A percentile compares a stretch with the other conserved stretches of the same genome.
phyloP scores from a whole-genome alignment of 257 asterid species.

The Haberlea rhodopensis region DNA sequence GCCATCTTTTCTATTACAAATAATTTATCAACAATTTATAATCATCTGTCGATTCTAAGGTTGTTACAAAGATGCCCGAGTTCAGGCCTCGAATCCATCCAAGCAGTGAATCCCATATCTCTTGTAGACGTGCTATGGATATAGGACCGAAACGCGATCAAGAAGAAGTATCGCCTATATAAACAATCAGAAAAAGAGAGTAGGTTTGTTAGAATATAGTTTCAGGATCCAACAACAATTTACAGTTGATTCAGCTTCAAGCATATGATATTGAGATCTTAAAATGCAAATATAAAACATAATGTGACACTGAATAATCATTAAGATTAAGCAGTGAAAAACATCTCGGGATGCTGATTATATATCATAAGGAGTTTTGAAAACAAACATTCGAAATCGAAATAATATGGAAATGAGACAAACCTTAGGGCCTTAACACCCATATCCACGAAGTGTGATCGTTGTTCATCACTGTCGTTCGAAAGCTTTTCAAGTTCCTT shows the following conservation, averaged over 20 bases:
- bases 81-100: constrained; percentile 97
- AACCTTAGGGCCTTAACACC: constrained; percentile 89
- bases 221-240: constrained; percentile 5
- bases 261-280: constrained; percentile 10
- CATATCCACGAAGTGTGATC: constrained; percentile 81
- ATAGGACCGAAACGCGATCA: constrained; percentile 87
- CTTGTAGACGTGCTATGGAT: constrained; percentile 64
- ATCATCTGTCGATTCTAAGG: constrained; percentile 64
- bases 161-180: constrained; percentile 89
- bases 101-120: constrained; percentile 55
- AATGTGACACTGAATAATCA: constrained; percentile 1
- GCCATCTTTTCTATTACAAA: neutral
- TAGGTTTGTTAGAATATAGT: neutral
- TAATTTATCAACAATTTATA: neutral
- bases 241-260: neutral
- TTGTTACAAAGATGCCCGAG: constrained; percentile 90
- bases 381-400: neutral
- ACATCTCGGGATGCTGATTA: neutral
- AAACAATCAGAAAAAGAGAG: constrained; percentile 22
- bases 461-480: constrained; percentile 59
- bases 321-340: neutral
- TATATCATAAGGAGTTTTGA: neutral
- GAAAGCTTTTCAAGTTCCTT: constrained; percentile 69
- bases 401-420: constrained; percentile 26
- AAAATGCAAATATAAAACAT: constrained; percentile 9